These are phyloP conservation scores for Danielia reshetovae DNA, from an alignment of 805 yeast genomes.

Conservation along the genomic window DNA sequence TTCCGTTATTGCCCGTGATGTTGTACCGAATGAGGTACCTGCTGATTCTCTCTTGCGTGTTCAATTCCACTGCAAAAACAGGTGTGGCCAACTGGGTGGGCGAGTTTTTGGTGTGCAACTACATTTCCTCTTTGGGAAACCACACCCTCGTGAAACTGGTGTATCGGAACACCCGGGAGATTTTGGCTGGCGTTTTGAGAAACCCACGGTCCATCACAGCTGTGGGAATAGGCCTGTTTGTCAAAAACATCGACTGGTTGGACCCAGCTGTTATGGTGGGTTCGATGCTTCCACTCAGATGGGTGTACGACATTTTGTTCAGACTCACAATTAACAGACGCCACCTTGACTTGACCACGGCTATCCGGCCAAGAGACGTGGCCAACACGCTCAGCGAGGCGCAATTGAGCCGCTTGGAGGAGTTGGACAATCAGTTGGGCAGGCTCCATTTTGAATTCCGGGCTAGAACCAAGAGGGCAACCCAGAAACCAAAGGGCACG, in stretches of 20 bases:
- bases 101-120: constrained; percentile 35
- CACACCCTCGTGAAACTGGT: constrained; percentile 25
- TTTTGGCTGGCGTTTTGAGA: not conserved
- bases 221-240: constrained; percentile 3
- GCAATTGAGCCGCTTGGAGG: constrained; percentile 15
- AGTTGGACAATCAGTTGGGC: constrained; percentile 9
- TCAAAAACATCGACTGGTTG: constrained; percentile 27
- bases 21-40: constrained; percentile 35
- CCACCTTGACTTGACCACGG: constrained; percentile 27
- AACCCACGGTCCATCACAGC: not conserved
- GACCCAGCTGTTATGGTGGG: constrained; percentile 30
- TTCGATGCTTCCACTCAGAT: constrained; percentile 31
- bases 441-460: constrained; percentile 7
- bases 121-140: constrained; percentile 34
- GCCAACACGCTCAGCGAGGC: constrained; percentile 21
- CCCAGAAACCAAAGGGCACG: not conserved
- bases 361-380: constrained; percentile 29
- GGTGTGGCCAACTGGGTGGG: constrained; percentile 21
- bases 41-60: constrained; percentile 27
- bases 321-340: constrained; percentile 30
- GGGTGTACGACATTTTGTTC: constrained; percentile 33
- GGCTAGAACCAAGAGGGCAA: constrained; percentile 2
- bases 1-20: constrained; percentile 37
- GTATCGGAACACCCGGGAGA: constrained; percentile 7
- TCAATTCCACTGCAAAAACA: constrained; percentile 12